phyloP scores from a whole-genome alignment of 2,329 filamentous ascomycete genomes.

The Pseudocercospora pini-densiflorae region DNA sequence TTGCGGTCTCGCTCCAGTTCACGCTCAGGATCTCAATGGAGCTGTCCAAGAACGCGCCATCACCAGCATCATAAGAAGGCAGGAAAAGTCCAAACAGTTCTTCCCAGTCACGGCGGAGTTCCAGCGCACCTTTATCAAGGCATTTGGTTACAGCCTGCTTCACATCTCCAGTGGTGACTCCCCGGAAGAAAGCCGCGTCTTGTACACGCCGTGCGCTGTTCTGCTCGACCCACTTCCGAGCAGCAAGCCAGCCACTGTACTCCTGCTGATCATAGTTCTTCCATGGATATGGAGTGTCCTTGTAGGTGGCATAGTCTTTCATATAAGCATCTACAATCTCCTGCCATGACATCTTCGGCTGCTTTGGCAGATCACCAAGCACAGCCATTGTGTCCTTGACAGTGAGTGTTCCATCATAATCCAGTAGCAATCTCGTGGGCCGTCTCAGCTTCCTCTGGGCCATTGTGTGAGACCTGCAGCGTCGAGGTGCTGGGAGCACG shows the following conservation, averaged over 20 bases:
- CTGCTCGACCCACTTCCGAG: constrained; percentile 45
- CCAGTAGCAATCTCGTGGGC: constrained; percentile 42
- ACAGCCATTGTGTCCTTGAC: constrained; percentile 50
- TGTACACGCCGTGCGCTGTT: constrained; percentile 48
- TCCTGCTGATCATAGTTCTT: constrained; percentile 35
- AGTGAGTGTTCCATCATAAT: constrained; percentile 56
- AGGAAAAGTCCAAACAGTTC: constrained; percentile 38
- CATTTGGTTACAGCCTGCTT: constrained; percentile 34
- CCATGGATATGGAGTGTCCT: constrained; percentile 37
- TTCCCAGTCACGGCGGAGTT: constrained; percentile 44
- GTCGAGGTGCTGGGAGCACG: background rate
- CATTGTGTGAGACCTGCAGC: constrained; percentile 12
- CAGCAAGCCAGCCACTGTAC: constrained; percentile 45
- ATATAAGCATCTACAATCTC: constrained; percentile 47
- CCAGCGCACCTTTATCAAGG: constrained; percentile 38
- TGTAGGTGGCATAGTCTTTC: constrained; percentile 44
- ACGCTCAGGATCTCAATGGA: constrained; percentile 49
- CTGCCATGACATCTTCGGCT: constrained; percentile 40
- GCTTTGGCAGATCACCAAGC: constrained; percentile 44
- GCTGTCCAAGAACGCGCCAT: constrained; percentile 6
- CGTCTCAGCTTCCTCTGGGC: constrained; percentile 11
- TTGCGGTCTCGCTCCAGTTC: constrained; percentile 54
- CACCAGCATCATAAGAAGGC: constrained; percentile 4
- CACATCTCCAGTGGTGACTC: constrained; percentile 41
- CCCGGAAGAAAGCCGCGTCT: constrained; percentile 45